Evolutionary conservation across 768 basidiomycete species (phyloP).

Genomic region (Sarcodon sp.): DNA sequence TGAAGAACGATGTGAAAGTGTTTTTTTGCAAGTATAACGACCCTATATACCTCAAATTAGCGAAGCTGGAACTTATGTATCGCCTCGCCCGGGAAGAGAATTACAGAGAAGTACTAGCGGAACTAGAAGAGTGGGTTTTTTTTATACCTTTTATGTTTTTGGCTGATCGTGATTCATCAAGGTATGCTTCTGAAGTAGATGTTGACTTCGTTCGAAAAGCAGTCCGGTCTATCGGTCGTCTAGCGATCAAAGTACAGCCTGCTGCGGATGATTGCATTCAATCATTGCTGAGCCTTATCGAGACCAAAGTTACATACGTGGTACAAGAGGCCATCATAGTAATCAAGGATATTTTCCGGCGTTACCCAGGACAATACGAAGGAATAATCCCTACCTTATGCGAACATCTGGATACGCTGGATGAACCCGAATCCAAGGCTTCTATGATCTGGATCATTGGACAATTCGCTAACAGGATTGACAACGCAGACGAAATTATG

Average conservation of each 20-base stretch:
- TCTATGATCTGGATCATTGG: slow-evolving; percentile 98
- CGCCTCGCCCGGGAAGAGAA: slow-evolving; percentile 92
- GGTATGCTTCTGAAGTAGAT: slow-evolving; percentile 97
- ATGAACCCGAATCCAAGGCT: slow-evolving; percentile 94
- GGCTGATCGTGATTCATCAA: slow-evolving; percentile 15
- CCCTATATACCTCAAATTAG: slow-evolving; percentile 96
- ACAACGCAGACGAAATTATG: slow-evolving; percentile 90
- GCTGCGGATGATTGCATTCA: slow-evolving; percentile 88
- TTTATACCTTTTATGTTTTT: background rate
- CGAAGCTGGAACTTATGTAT: slow-evolving; percentile 99
- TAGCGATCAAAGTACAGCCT: slow-evolving; percentile 93
- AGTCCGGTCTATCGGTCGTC: slow-evolving; percentile 89
- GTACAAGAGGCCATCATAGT: slow-evolving; percentile 97
- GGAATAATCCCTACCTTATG: slow-evolving; percentile 91
- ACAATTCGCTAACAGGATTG: slow-evolving; percentile 90
- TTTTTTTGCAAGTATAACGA: slow-evolving; percentile 99
- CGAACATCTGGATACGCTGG: slow-evolving; percentile 81
- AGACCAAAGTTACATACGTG: slow-evolving; percentile 91
- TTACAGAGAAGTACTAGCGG: slow-evolving; percentile 82
- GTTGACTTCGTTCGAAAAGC: slow-evolving; percentile 97
- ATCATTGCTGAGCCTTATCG: slow-evolving; percentile 73
- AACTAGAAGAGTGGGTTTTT: slow-evolving; percentile 75
- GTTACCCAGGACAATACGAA: slow-evolving; percentile 95
- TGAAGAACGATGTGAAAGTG: slow-evolving; percentile 96
- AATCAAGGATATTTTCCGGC: slow-evolving; percentile 94